phyloP scores from a whole-genome alignment of 805 yeast species.

The Starmera dryadoides region DNA sequence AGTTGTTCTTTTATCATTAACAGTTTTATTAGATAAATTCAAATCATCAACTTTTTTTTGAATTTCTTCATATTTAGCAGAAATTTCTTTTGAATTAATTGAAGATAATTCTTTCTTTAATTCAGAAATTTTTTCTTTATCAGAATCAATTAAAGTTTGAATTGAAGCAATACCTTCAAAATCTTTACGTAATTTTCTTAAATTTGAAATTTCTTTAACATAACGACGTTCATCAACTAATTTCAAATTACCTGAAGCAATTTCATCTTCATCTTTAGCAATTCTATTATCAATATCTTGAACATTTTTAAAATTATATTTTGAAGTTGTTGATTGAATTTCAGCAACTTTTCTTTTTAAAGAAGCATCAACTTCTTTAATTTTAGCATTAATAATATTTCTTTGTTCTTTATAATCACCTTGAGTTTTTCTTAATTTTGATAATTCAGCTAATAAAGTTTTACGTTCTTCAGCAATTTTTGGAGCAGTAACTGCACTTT shows the following conservation, averaged over 20 bases:
- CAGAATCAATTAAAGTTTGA: constrained; percentile 74
- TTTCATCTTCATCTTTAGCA: constrained; percentile 57
- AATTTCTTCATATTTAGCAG: constrained; percentile 58
- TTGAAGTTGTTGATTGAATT: constrained; percentile 63
- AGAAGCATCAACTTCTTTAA: constrained; percentile 60
- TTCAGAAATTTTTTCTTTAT: constrained; percentile 66
- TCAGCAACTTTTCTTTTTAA: constrained; percentile 73
- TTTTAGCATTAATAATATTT: constrained; percentile 48
- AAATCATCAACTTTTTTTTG: constrained; percentile 67
- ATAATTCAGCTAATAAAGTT: constrained; percentile 42
- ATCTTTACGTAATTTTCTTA: constrained; percentile 77
- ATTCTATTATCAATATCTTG: constrained; percentile 67
- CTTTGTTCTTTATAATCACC: constrained; percentile 39
- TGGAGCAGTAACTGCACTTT: constrained; percentile 43
- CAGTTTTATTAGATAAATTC: constrained; percentile 48
- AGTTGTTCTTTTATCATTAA: constrained; percentile 58
- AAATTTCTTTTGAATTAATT: constrained; percentile 54
- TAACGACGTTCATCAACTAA: constrained; percentile 86
- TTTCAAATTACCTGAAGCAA: constrained; percentile 72
- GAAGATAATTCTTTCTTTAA: constrained; percentile 61
- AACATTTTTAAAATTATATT: constrained; percentile 57
- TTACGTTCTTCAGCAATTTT: constrained; percentile 43
- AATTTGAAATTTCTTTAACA: constrained; percentile 76
- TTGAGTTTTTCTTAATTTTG: constrained; percentile 37
- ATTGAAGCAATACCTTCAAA: constrained; percentile 64